These are phyloP conservation scores for Bipolaris cookei DNA, from an alignment of 2,329 filamentous ascomycete species.

Conservation along the genomic window DNA sequence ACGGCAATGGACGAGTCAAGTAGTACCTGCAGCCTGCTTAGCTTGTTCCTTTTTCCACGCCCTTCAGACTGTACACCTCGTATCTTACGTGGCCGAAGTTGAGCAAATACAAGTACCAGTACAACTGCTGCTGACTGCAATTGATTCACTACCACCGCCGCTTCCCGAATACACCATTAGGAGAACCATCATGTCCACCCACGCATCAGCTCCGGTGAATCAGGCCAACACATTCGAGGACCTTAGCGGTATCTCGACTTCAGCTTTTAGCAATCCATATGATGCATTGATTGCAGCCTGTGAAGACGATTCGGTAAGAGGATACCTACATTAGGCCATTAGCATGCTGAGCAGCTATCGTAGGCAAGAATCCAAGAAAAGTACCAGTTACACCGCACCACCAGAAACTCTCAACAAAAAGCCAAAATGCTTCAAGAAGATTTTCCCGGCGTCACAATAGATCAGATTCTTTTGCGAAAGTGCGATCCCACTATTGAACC, in stretches of 20 bases:
- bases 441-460: constrained; percentile 75
- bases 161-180: neutral
- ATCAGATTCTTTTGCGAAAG: constrained; percentile 75
- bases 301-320: constrained; percentile 68
- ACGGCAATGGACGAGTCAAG: no score
- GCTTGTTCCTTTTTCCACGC: constrained; percentile 1
- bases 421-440: constrained; percentile 71
- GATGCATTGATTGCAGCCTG: constrained; percentile 73
- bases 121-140: neutral
- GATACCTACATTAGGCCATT: neutral
- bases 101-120: neutral
- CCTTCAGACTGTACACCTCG: neutral
- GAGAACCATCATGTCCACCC: constrained; percentile 23
- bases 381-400: constrained; percentile 76
- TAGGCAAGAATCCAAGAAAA: constrained; percentile 71
- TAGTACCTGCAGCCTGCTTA: neutral
- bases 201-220: constrained; percentile 20
- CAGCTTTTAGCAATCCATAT: constrained; percentile 71
- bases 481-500: constrained; percentile 68
- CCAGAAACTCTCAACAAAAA: constrained; percentile 77
- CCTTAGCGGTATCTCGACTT: constrained; percentile 48
- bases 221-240: constrained; percentile 46
- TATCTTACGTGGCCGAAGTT: neutral
- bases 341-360: neutral
- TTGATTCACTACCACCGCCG: neutral